Percentiles rank a stretch among this genome's conserved stretches.
These are phyloP conservation scores for Basipetospora chlamydospora DNA, from an alignment of 2,329 filamentous ascomycete species.

Conservation along the genomic window DNA sequence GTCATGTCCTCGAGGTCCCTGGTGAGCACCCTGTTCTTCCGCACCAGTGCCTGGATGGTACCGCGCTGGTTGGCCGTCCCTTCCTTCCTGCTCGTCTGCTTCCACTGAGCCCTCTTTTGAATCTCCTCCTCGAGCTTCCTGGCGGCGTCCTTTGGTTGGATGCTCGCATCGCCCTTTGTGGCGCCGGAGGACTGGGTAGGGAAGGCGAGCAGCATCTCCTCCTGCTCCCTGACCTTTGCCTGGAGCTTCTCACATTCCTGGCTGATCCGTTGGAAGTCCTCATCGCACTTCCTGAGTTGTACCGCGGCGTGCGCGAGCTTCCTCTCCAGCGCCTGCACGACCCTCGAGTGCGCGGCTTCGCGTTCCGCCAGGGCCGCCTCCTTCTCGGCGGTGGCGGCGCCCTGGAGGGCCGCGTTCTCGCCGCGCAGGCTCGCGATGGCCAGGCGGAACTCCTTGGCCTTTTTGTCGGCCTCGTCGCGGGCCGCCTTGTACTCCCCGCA, in stretches of 20 bases:
- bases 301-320: neutral
- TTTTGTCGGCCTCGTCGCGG: neutral
- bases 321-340: neutral
- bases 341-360: neutral
- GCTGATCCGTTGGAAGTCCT: neutral
- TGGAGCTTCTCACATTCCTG: slow-evolving; percentile 1
- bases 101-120: too few species aligned
- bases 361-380: neutral
- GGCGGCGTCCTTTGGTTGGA: too few species aligned
- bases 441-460: neutral
- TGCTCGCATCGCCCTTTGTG: too few species aligned
- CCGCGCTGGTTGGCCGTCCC: too few species aligned
- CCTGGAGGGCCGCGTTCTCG: neutral
- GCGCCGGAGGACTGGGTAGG: too few species aligned
- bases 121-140: too few species aligned
- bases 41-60: too few species aligned
- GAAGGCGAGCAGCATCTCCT: neutral
- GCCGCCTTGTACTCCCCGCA: neutral
- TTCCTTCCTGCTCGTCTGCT: too few species aligned
- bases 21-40: too few species aligned
- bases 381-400: neutral
- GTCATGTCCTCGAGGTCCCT: too few species aligned
- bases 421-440: neutral
- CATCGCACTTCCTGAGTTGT: neutral
- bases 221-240: neutral